Conservation (phyloP, 2,329 filamentous ascomycete genomes). For the Alternaria arborescens region DNA sequence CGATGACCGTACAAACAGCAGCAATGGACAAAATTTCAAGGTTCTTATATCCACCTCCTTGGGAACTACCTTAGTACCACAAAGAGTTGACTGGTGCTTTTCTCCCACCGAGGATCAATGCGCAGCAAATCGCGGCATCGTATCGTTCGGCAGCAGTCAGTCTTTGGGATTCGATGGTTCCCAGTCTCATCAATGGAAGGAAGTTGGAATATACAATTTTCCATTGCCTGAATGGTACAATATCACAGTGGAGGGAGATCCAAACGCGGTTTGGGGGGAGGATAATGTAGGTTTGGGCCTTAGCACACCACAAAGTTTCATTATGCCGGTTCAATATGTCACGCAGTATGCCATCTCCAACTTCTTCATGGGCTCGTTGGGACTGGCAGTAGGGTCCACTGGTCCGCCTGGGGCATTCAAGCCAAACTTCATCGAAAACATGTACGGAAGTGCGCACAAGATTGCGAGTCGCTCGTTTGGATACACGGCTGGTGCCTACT, state of each 20-base stretch:
- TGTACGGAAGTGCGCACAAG: constrained; percentile 8
- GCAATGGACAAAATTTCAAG: constrained; percentile 48
- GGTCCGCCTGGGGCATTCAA: constrained; percentile 16
- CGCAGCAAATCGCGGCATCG: constrained; percentile 39
- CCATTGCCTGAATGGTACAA: constrained; percentile 32
- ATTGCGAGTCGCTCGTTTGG: constrained; percentile 44
- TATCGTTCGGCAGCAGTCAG: constrained; percentile 27
- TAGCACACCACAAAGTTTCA: constrained; percentile 22
- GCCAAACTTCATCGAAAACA: constrained; percentile 34
- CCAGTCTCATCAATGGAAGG: constrained; percentile 27
- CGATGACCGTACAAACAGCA: constrained; percentile 30
- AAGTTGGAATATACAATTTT: constrained; percentile 23
- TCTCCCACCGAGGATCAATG: constrained; percentile 25
- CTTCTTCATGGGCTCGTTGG: constrained; percentile 46
- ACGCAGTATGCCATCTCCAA: constrained; percentile 26
- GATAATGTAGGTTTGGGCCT: constrained; percentile 42
- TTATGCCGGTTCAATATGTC: constrained; percentile 30
- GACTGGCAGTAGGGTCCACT: constrained; percentile 28
- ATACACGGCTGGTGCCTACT: constrained; percentile 47
- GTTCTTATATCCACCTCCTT: constrained; percentile 47
- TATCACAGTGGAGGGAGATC: constrained; percentile 10
- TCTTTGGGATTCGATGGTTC: constrained; percentile 28
- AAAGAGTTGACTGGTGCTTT: constrained; percentile 38
- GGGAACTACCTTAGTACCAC: constrained; percentile 35
- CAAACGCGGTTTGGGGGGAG: constrained; percentile 25